phyloP scores from a whole-genome alignment of 108 stramenopile species.

The Mayamaea pseudoterrestris region DNA sequence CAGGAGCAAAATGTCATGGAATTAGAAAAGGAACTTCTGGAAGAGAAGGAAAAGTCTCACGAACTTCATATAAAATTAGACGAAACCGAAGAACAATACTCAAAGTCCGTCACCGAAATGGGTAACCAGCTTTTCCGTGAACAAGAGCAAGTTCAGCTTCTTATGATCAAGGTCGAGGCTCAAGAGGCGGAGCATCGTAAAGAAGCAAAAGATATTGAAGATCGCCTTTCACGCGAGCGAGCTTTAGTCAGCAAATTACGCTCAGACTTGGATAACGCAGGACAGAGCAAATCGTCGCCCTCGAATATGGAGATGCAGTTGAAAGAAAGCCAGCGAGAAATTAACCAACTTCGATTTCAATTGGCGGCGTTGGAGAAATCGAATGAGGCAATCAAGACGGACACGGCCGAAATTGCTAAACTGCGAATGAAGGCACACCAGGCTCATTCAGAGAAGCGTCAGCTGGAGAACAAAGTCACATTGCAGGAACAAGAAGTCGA shows the following conservation, averaged over 20 bases:
- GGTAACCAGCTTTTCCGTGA: background rate
- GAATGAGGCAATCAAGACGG: too few species aligned
- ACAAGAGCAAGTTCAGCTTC: background rate
- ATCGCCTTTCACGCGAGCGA: background rate
- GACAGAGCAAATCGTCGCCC: too few species aligned
- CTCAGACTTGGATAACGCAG: too few species aligned
- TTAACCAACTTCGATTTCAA: too few species aligned
- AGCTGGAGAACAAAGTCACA: too few species aligned
- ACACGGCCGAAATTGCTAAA: too few species aligned
- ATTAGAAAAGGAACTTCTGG: background rate
- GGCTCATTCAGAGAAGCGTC: too few species aligned
- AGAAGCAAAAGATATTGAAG: background rate
- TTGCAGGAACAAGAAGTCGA: conserved; percentile 3
- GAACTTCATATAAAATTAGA: background rate
- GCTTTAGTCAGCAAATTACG: too few species aligned
- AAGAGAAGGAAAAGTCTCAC: background rate
- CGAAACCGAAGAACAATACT: background rate
- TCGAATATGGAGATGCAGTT: background rate
- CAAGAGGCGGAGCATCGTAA: background rate
- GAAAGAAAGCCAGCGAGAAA: background rate
- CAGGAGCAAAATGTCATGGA: too few species aligned
- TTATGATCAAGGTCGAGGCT: background rate
- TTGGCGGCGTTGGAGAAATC: too few species aligned
- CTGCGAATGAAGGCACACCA: too few species aligned
- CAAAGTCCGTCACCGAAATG: background rate